Evolutionary conservation across 169 alveolate species (phyloP).

Genomic region (Babesia divergens): DNA sequence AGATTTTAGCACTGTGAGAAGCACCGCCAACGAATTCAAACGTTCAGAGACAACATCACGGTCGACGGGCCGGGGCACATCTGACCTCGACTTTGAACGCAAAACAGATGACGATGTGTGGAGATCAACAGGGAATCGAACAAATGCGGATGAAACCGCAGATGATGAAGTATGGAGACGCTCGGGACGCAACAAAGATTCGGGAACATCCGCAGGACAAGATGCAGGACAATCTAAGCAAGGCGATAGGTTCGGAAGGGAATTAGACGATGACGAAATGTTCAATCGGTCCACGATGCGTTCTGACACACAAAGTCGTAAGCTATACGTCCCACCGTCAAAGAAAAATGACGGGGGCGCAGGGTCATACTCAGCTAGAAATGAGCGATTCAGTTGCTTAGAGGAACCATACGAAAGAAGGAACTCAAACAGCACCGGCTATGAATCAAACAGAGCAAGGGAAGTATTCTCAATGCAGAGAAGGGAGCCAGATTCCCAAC

Average conservation of each 20-base stretch:
- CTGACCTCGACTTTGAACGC: slow-evolving; percentile 3
- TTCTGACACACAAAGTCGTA: slow-evolving; percentile 15
- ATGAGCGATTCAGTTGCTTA: slow-evolving; percentile 59
- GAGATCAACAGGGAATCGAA: background rate
- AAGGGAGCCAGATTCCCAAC: slow-evolving; percentile 10
- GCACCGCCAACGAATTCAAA: slow-evolving; percentile 8
- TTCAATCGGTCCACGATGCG: slow-evolving; percentile 3
- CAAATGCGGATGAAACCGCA: background rate
- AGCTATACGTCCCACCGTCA: slow-evolving; percentile 52
- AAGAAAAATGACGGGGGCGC: slow-evolving; percentile 1
- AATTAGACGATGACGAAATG: background rate
- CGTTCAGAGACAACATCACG: background rate
- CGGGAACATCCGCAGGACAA: background rate
- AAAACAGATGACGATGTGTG: slow-evolving; percentile 27
- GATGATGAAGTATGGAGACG: slow-evolving; percentile 28
- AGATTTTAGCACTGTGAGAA: slow-evolving; percentile 53
- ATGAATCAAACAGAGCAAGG: slow-evolving; percentile 7
- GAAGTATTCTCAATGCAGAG: slow-evolving; percentile 30
- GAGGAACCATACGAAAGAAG: slow-evolving; percentile 15
- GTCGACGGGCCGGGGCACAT: background rate
- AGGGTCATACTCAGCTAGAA: background rate
- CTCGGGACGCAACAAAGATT: background rate
- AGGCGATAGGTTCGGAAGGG: background rate
- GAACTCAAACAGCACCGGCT: background rate
- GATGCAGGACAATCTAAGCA: background rate